A percentile compares a stretch with the other conserved stretches of the same genome.
Evolutionary conservation across 768 basidiomycete species (phyloP).

Genomic region (Leccinum disarticulatum): DNA sequence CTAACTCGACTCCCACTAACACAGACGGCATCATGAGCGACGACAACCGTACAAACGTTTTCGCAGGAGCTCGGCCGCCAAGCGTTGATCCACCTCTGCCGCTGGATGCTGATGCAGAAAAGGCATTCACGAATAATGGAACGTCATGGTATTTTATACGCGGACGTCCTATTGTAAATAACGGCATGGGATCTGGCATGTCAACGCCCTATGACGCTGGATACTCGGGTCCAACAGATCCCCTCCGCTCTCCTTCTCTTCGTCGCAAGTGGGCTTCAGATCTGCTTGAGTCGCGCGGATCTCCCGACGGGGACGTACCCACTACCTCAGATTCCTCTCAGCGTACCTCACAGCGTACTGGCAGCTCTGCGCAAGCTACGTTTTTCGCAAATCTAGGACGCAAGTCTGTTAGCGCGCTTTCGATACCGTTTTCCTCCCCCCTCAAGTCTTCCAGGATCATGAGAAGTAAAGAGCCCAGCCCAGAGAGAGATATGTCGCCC

Average conservation of each 20-base stretch:
- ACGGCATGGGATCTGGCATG: constrained; percentile 31
- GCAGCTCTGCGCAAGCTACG: constrained; percentile 24
- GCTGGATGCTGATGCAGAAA: constrained; percentile 79
- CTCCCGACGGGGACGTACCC: constrained; percentile 18
- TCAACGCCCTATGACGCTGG: constrained; percentile 33
- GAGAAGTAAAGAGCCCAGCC: constrained; percentile 27
- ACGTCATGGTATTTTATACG: constrained; percentile 57
- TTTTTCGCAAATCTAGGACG: constrained; percentile 45
- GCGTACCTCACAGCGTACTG: constrained; percentile 8
- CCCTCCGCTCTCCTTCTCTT: constrained; percentile 40
- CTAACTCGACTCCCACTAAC: constrained; percentile 22
- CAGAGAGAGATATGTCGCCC: constrained; percentile 34
- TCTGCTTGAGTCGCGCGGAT: constrained; percentile 35
- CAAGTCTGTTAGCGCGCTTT: constrained; percentile 45
- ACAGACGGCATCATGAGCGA: constrained; percentile 26
- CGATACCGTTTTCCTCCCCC: constrained; percentile 36
- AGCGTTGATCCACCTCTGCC: constrained; percentile 59
- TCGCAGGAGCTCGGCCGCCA: constrained; percentile 20
- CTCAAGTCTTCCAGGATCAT: constrained; percentile 23
- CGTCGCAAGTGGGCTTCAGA: constrained; percentile 52
- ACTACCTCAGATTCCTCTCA: constrained; percentile 5
- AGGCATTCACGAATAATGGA: constrained; percentile 55
- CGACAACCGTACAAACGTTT: constrained; percentile 19
- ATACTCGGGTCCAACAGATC: constrained; percentile 34
- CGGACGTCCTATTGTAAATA: constrained; percentile 34